phyloP scores from a whole-genome alignment of 352 stramenopile species.

The Phytophthora crassamura region DNA sequence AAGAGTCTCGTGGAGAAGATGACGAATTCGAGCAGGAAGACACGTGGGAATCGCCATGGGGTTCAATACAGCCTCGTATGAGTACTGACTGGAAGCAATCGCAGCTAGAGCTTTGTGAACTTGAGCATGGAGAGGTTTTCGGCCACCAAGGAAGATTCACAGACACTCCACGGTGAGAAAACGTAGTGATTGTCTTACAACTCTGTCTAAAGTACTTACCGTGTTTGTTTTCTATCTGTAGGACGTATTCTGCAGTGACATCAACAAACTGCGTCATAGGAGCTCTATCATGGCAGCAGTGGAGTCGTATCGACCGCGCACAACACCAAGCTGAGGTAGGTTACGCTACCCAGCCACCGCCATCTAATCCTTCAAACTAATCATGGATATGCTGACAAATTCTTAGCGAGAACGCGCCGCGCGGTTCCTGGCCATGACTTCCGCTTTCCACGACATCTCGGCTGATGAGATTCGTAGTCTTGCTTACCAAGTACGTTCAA shows the following conservation, averaged over 20 bases:
- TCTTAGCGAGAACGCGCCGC: slow-evolving; percentile 34
- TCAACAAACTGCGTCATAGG: slow-evolving; percentile 32
- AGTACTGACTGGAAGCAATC: slow-evolving; percentile 25
- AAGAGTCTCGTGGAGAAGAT: not conserved
- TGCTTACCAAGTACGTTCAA: slow-evolving; percentile 34
- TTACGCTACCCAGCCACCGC: not conserved
- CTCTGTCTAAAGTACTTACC: not conserved
- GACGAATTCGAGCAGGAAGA: slow-evolving; percentile 6
- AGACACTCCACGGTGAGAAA: slow-evolving; percentile 22
- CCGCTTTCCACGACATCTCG: slow-evolving; percentile 46
- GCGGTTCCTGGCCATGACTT: slow-evolving; percentile 50
- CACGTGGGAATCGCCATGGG: slow-evolving; percentile 27
- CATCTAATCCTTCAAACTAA: too few relatives aligned
- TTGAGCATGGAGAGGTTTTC: slow-evolving; percentile 36
- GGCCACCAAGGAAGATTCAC: slow-evolving; percentile 41
- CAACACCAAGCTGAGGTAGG: slow-evolving; percentile 43
- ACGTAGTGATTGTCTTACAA: not conserved
- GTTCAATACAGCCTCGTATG: not conserved
- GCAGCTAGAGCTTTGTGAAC: slow-evolving; percentile 36
- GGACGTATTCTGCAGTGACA: slow-evolving; percentile 37
- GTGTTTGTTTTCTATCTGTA: slow-evolving; percentile 8
- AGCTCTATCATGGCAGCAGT: slow-evolving; percentile 43
- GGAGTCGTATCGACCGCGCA: slow-evolving; percentile 32
- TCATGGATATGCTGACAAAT: too few relatives aligned
- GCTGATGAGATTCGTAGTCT: slow-evolving; percentile 39